A percentile compares a stretch with the other conserved stretches of the same genome.
These are phyloP conservation scores for Atkinsonella texensis DNA, from an alignment of 2,329 filamentous ascomycete genomes.

Conservation along the genomic window DNA sequence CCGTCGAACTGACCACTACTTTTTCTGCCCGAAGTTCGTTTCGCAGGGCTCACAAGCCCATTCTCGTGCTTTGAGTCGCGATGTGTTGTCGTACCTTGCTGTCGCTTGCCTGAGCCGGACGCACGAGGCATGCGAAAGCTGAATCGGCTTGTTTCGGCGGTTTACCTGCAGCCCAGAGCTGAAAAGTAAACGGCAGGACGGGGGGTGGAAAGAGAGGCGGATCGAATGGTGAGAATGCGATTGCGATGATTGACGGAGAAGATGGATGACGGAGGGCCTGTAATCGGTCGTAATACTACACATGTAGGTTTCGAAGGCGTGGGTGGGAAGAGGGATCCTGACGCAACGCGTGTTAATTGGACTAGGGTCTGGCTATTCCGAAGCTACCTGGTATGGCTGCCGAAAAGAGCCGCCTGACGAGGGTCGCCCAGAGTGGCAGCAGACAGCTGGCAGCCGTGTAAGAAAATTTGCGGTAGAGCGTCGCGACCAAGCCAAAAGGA, in stretches of 20 bases:
- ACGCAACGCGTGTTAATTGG: neutral
- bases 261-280: too few species aligned
- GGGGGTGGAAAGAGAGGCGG: neutral
- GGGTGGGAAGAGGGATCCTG: neutral
- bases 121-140: conserved; percentile 46
- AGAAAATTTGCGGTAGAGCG: neutral
- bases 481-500: neutral
- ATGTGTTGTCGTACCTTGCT: conserved; percentile 48
- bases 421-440: neutral
- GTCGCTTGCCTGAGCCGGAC: conserved; percentile 47
- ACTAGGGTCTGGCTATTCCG: neutral
- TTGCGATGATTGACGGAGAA: neutral
- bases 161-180: neutral
- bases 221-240: neutral
- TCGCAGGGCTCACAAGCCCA: conserved; percentile 58
- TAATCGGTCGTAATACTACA: neutral
- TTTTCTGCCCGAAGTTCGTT: conserved; percentile 30
- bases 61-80: conserved; percentile 74
- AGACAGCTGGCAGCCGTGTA: neutral
- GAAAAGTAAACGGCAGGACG: neutral
- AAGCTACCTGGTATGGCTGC: neutral
- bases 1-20: conserved; percentile 33
- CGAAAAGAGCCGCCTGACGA: neutral
- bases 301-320: neutral
- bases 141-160: neutral